phyloP scores from a whole-genome alignment of 495 filamentous ascomycete species.

The Apiosordaria backusii region DNA sequence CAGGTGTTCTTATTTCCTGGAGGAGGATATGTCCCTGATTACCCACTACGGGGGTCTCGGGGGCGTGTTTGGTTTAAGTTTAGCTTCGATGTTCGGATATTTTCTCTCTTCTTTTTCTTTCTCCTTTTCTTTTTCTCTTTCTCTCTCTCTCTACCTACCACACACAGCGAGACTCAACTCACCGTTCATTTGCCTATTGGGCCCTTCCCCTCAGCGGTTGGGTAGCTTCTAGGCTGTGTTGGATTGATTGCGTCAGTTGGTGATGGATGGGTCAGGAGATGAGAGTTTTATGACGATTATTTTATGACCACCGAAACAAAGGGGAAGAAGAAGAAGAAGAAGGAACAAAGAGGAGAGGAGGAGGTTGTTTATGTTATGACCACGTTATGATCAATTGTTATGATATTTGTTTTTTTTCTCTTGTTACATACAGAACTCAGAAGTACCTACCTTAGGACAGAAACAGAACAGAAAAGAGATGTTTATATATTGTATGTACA shows the following conservation, averaged over 20 bases:
- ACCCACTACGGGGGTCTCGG: neutral
- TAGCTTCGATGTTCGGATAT: neutral
- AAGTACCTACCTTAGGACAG: neutral
- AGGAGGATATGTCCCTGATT: neutral
- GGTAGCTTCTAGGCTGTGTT: neutral
- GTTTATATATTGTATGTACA: too few species aligned
- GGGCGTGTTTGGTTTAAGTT: neutral
- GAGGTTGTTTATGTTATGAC: neutral
- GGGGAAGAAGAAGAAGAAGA: neutral
- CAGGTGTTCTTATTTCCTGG: neutral
- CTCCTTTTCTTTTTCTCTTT: neutral
- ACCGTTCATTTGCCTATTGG: neutral
- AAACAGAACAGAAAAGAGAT: neutral
- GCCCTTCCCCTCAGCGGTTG: neutral
- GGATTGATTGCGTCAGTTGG: neutral
- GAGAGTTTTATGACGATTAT: neutral
- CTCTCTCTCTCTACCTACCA: neutral
- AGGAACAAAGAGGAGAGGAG: neutral
- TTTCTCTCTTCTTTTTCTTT: neutral
- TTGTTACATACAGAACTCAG: neutral
- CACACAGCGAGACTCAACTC: neutral
- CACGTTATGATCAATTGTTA: neutral
- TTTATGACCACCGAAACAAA: neutral
- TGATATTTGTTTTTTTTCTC: neutral
- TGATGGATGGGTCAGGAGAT: neutral